Evolutionary conservation across 495 filamentous ascomycete genomes (phyloP), one percentile per base, ranked within the genome.

Genomic region (Bacidia rubella): DNA sequence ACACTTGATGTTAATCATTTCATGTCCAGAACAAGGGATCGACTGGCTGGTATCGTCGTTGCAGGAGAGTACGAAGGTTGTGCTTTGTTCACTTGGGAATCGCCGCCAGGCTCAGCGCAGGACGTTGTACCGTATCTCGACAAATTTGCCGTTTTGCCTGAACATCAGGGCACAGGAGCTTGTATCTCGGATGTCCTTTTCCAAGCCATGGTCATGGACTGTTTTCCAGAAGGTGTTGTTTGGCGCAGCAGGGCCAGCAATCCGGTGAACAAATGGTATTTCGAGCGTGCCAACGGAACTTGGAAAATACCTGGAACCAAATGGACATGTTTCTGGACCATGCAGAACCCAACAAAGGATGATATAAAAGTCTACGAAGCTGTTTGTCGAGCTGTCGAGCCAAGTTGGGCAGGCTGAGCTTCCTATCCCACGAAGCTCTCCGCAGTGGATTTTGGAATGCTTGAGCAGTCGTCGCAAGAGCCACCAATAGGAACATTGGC

Each of bases 321-420:
- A 54, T 98, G 90, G 90, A 85, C 90, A 2, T 95, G 95, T 90
- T 96, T 98, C 52, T 98, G 90, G 90, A 98, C 90, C 1, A 90
- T 83, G 2, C 76, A 81, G 12, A 79, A 75, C 12, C 67, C 79
- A 47, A 62, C 66, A 23, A 66, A 68, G 39, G 60, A 77, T 43
- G 66, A 73, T 27, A 88, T 93, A 61, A 60, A 63, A 51, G 87
- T 93, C 56, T 96, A 95, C 64, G 85, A 88, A 63, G 76, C 69
- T 44, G 86, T 95, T 26, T 97, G 90, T 70, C 74, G 78, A 57
- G 71, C 67, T 24, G 82, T 96, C 50, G 75, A 78, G 60, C 89
- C 90, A 21, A 88, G 82, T 51, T 95, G 89, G 89, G 81, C 80
- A 12, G 86, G 90, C 61, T 38, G 47, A 50, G 22, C 20, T 22